Evolutionary conservation across 129 eudicot species (phyloP), one percentile per base, ranked within the genome.

Genomic region (Rutidosis leptorrhynchoides): DNA sequence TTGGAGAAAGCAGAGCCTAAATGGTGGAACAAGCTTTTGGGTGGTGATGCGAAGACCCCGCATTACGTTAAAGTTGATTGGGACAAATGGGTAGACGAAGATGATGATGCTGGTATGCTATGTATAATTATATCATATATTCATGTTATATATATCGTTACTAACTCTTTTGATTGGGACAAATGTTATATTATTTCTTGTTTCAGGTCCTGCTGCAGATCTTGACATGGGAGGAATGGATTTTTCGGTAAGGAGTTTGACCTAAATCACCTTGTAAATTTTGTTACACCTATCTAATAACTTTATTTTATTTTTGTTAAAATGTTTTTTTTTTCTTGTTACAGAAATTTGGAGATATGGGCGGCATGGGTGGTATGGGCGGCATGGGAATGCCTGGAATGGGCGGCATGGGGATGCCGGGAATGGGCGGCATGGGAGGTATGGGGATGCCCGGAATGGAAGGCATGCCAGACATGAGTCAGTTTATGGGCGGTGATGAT

Each of bases 61-160:
- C 95, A 85, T 74, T 88, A 85, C 60, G 80, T 93, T 65, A 93
- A 93, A 76, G 98, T 93, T 60, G 98, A 93, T 64, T 93, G 98
- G 98, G 98, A 93, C 76, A 93, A 93, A 68, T 93, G 98, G 98
- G 96, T 52, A 6, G 98, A 93, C 64, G 95, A 85, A 71, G 98
- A 93, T 76, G 98, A 92, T 42, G 98, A 88, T 19, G 69, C 83
- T 26, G 91, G 88, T 88, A 80, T 14, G 48, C 0, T 53, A 4
- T n/a, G n/a, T 22, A 25, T 30, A 42, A 15, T 30, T 3, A n/a
- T n/a, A n/a, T n/a, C n/a, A n/a, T n/a, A n/a, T n/a, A n/a, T n/a
- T n/a, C n/a, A n/a, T n/a, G n/a, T n/a, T n/a, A n/a, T n/a, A n/a
- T n/a, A n/a, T n/a, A n/a, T n/a, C n/a, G n/a, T n/a, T n/a, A n/a